Conservation (phyloP, 1,284 basidiomycete species). For the Caloboletus inedulis region DNA sequence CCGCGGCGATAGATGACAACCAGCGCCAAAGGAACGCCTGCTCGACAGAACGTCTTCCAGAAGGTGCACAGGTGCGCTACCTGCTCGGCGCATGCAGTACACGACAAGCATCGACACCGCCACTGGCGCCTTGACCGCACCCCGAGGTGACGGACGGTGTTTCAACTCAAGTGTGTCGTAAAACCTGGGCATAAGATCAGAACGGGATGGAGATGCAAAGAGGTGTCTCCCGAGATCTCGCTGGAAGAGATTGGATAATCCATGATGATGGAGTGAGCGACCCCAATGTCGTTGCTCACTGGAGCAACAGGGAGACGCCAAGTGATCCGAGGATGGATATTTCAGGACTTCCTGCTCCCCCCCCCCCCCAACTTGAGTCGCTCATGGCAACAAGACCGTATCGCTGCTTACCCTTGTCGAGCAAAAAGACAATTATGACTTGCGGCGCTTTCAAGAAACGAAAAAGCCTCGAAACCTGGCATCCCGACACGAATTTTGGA, state of each 20-base stretch:
- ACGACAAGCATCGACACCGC: conserved; percentile 19
- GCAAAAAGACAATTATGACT: not conserved
- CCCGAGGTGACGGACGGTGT: conserved; percentile 17
- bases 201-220: not conserved
- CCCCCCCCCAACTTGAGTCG: not conserved
- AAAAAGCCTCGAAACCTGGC: conserved; percentile 3
- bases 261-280: conserved; percentile 20
- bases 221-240: conserved; percentile 7
- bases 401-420: conserved; percentile 13
- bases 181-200: conserved; percentile 11
- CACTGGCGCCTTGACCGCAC: conserved; percentile 14
- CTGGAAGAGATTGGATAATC: conserved; percentile 14
- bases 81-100: conserved; percentile 30
- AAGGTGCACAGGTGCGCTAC: conserved; percentile 17
- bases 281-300: conserved; percentile 20
- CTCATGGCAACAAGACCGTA: not conserved
- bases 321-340: conserved; percentile 26
- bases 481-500: not conserved
- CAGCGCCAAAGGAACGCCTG: conserved; percentile 22
- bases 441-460: not conserved
- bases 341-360: conserved; percentile 12
- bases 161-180: conserved; percentile 28
- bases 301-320: conserved; percentile 27
- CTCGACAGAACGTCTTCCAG: conserved; percentile 19
- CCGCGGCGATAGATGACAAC: conserved; percentile 22